Conservation (phyloP, 139 green algal genomes). For the Ulvella scutata region DNA sequence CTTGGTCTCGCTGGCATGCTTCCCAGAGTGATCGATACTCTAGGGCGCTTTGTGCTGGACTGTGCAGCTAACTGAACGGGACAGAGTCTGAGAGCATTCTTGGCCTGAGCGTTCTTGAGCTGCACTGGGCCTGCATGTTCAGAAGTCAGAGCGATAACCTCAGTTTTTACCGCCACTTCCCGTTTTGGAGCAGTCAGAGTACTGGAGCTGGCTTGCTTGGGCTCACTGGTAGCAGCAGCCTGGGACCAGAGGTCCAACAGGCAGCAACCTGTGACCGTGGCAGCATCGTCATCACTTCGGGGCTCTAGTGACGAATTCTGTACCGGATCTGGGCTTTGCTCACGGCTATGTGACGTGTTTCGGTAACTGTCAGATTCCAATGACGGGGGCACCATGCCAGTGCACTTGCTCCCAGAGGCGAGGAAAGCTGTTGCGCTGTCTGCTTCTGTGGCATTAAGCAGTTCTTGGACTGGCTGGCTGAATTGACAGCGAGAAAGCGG, state of each 20-base stretch:
- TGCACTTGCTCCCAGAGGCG: not conserved
- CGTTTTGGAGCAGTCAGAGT: not conserved
- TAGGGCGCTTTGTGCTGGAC: not conserved
- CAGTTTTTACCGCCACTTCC: too few relatives aligned
- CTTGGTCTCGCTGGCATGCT: not conserved
- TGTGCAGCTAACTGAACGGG: not conserved
- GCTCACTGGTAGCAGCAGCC: not conserved
- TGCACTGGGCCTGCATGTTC: not conserved
- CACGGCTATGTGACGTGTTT: not conserved
- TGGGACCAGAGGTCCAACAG: not conserved
- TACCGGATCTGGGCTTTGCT: not conserved
- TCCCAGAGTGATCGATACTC: not conserved
- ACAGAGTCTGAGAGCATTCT: not conserved
- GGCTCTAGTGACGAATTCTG: not conserved
- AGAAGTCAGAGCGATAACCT: not conserved
- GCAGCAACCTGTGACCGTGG: not conserved
- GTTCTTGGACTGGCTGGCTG: not conserved
- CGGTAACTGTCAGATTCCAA: not conserved
- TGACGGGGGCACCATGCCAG: not conserved
- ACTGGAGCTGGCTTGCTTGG: not conserved
- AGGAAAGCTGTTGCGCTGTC: not conserved
- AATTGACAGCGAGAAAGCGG: not conserved
- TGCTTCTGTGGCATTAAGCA: too few relatives aligned
- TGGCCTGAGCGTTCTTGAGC: too few relatives aligned
- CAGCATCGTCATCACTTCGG: not conserved